Conservation (phyloP, 768 basidiomycete species). For the Tylopilus rubrobrunneus region DNA sequence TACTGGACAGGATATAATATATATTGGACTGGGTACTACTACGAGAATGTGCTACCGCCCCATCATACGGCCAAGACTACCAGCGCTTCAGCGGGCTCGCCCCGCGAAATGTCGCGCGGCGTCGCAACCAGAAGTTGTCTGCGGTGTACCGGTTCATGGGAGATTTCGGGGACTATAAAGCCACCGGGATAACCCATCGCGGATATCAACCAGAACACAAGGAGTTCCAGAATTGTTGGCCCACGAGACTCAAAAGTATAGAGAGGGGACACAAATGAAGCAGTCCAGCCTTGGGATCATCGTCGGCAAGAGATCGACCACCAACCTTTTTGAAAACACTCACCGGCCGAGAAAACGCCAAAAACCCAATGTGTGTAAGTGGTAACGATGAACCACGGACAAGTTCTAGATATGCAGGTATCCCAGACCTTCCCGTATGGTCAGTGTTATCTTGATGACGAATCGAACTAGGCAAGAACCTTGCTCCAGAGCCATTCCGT, state of each 20-base stretch:
- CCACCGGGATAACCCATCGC: slow-evolving; percentile 40
- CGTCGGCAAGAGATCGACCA: neutral
- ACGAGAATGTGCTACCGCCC: neutral
- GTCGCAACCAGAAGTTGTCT: slow-evolving; percentile 26
- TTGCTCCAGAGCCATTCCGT: slow-evolving; percentile 57
- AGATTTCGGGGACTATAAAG: slow-evolving; percentile 26
- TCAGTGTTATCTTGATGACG: slow-evolving; percentile 4
- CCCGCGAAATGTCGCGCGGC: slow-evolving; percentile 22
- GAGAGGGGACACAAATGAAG: slow-evolving; percentile 47
- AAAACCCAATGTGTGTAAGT: slow-evolving; percentile 43
- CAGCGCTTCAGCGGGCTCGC: slow-evolving; percentile 18
- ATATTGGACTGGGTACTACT: neutral
- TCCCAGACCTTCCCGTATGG: slow-evolving; percentile 35
- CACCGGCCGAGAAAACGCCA: slow-evolving; percentile 39
- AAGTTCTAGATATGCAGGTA: slow-evolving; percentile 32
- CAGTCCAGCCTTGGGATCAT: slow-evolving; percentile 43
- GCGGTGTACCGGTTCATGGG: slow-evolving; percentile 15
- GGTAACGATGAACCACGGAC: slow-evolving; percentile 40
- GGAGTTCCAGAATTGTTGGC: slow-evolving; percentile 49
- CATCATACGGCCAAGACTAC: slow-evolving; percentile 15
- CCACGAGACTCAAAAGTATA: slow-evolving; percentile 36
- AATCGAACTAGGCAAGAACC: slow-evolving; percentile 17
- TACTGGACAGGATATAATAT: neutral
- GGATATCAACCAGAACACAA: slow-evolving; percentile 55
- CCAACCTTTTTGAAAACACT: slow-evolving; percentile 4